Evolutionary conservation across 2,329 filamentous ascomycete species (phyloP), one percentile per base, ranked within the genome.

Genomic region (Metarhizium brunneum): DNA sequence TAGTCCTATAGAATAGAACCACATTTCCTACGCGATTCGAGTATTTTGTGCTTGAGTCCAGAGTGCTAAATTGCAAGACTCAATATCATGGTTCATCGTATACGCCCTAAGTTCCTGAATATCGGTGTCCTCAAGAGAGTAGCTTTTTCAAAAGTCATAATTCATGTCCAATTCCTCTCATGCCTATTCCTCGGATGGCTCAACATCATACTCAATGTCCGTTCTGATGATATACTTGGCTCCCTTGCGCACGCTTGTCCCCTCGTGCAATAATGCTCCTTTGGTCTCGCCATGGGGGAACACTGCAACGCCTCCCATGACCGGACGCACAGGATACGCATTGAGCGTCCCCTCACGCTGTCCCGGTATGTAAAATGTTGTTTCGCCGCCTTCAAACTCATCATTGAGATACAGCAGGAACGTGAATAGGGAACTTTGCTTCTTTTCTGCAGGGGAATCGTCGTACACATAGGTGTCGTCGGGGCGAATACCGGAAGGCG

Each of bases 391-490:
- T 60, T 85, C 81, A 54, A 88, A 88, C 56, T 88, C 85, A 58
- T 88, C 85, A 52, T 87, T 87, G 2, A 88, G 73, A 60, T 88
- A 88, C 2, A 88, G 76, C 16, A 88, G 67, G 63, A 88, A 87
- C 0, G 85, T 88, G 60, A 86, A 88, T 2, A 88, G 71, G 0
- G 83, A 86, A 30, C 83, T 86, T 66, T 87, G 85, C 61, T 78
- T 82, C 35, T 77, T 78, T 0, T 71, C 73, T 1, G 73, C 58
- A 0, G 85, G 84, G 1, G 85, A 88, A 1, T 78, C 71, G 60
- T 89, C 86, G 66, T 88, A 89, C 3, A 85, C 74, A 55, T 88
- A 88, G 1, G 71, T 77, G 59, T 80, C 76, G 53, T 77, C 73
- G 0, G 80, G 69, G 1, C 77, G 68, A 48, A 88, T 83, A 2